A percentile compares a stretch with the other conserved stretches of the same genome.
These are phyloP conservation scores for Amanita exitialis DNA, from an alignment of 768 basidiomycete genomes.

Conservation along the genomic window DNA sequence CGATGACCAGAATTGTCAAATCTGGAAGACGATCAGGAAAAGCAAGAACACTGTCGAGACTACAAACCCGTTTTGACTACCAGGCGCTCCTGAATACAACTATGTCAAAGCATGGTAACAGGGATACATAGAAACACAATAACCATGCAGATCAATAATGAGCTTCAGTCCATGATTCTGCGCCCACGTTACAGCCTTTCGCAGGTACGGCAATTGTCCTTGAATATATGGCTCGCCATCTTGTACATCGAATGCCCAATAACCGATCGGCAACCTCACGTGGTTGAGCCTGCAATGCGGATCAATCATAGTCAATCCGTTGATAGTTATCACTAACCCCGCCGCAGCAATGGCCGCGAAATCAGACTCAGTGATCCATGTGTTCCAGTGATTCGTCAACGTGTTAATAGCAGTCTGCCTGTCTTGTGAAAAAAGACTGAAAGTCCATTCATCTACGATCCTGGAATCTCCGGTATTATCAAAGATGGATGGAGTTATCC, in stretches of 20 bases:
- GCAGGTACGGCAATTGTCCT: slow-evolving; percentile 65
- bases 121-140: slow-evolving; percentile 4
- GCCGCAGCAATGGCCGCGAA: slow-evolving; percentile 67
- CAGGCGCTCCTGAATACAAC: slow-evolving; percentile 46
- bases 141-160: slow-evolving; percentile 68
- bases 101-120: slow-evolving; percentile 6
- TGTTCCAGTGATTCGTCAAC: slow-evolving; percentile 65
- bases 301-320: background rate
- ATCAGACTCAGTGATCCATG: slow-evolving; percentile 79
- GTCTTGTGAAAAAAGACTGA: slow-evolving; percentile 48
- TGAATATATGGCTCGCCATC: slow-evolving; percentile 71
- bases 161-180: slow-evolving; percentile 62
- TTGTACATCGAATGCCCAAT: slow-evolving; percentile 81
- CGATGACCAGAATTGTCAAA: slow-evolving; percentile 78
- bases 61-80: slow-evolving; percentile 72
- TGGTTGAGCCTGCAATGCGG: slow-evolving; percentile 56
- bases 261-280: slow-evolving; percentile 79
- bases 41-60: background rate
- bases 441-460: slow-evolving; percentile 76
- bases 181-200: slow-evolving; percentile 65
- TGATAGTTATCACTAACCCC: slow-evolving; percentile 34
- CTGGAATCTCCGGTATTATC: slow-evolving; percentile 47
- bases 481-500: slow-evolving; percentile 73
- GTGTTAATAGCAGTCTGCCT: slow-evolving; percentile 33
- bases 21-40: slow-evolving; percentile 22